Base-by-base conservation (phyloP, 1,284 basidiomycete genomes). In the Apiotrichum brassicae region DNA sequence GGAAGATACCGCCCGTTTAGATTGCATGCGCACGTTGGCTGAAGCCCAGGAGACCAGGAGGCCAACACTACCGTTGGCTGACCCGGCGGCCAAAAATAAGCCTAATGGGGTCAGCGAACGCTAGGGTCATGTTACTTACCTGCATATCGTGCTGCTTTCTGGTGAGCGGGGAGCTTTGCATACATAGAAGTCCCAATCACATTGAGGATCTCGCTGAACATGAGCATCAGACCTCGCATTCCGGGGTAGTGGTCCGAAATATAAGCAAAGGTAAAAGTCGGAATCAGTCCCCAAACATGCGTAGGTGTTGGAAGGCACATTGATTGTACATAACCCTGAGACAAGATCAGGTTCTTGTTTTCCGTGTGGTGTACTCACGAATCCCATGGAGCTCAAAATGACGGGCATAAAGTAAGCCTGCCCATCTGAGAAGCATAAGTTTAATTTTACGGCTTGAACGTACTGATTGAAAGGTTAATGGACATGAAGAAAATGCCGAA, bases 21-120 rank as follows among this genome's bases (percentile, higher is more conserved):
- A 65, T 54, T 76, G 70, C 18, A 65, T 62, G n/a, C 69, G 68
- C 28, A 76, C 69, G 64, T 73, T 75, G 60, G 70, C 71, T 53
- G 70, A 65, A 36, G 64, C 61, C 60, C 68, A 72, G 4, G 65
- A 59, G 24, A 70, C 47, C 28, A 64, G 59, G 30, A 64, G 62
- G 8, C 70, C 68, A 9, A 67, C 59, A 51, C 65, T 68, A 35
- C 56, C 50, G 56, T 60, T 50, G 32, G 35, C 46, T 8, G 9
- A 8, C 9, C 28, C 28, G 9, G 14, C 28, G 14, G 28, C 28
- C 9, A 30, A 14, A 30, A 30, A 30, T 9, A 30, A 8, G 28
- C 28, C 28, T 30, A n/a, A n/a, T n/a, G 28, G 9, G 9, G 28
- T 30, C 28, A 30, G 28, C 8, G 14, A 8, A 30, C 14, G 28